A percentile compares a stretch with the other conserved stretches of the same genome.
Conservation (phyloP, 345 rosid species). For the Gossypium anomalum region DNA sequence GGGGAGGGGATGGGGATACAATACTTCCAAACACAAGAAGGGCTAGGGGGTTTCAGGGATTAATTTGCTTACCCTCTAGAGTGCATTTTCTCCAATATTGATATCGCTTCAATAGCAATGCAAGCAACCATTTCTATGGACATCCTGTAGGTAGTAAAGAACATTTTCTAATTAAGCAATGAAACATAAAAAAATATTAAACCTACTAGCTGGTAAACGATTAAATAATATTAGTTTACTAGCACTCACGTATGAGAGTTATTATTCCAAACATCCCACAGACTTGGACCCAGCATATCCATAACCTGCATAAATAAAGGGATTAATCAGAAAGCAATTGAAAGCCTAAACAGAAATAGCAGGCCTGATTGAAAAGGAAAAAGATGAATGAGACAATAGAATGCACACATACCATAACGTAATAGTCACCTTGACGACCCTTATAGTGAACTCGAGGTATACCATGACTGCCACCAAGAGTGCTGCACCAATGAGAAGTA, state of each 20-base stretch:
- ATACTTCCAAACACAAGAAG: not conserved
- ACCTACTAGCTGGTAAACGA: not conserved
- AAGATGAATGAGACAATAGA: not conserved
- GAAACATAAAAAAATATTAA: not conserved
- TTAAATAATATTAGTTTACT: not conserved
- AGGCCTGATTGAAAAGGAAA: not conserved
- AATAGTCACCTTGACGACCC: conserved; percentile 74
- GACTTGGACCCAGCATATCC: conserved; percentile 79
- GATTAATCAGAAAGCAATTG: not conserved
- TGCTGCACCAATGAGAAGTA: conserved; percentile 29
- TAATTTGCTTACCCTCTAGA: conserved; percentile 47
- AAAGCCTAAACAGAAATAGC: not conserved
- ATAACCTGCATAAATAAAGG: conserved; percentile 46
- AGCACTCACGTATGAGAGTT: conserved; percentile 57
- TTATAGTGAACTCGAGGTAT: conserved; percentile 71
- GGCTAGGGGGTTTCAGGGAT: not conserved
- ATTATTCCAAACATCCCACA: conserved; percentile 81
- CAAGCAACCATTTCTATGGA: conserved; percentile 77
- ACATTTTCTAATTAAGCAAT: conserved; percentile 11
- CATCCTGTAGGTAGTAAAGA: conserved; percentile 44
- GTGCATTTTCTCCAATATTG: conserved; percentile 70
- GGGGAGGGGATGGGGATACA: not conserved
- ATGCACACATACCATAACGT: conserved; percentile 54
- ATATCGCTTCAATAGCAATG: conserved; percentile 72
- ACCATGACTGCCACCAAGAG: conserved; percentile 78